Conservation (phyloP, 164 flowering plant genomes). For the Hamamelis virginiana region DNA sequence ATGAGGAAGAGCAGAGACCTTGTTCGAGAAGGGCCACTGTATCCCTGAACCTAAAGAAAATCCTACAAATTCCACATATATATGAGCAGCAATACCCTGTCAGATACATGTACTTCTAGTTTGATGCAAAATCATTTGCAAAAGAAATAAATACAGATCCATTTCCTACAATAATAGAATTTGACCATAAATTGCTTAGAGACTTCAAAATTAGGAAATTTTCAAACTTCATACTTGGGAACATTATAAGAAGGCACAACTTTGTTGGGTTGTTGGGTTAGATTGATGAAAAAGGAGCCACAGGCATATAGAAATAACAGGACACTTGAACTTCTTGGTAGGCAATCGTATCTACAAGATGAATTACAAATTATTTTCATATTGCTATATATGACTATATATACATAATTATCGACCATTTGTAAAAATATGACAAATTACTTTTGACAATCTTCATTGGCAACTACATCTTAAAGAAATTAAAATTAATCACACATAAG, state of each 20-base stretch:
- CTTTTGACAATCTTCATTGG: not conserved
- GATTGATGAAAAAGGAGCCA: too few species aligned
- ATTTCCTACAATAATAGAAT: too few species aligned
- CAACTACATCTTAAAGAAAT: not conserved
- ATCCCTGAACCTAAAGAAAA: slow-evolving; percentile 31
- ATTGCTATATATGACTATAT: too few species aligned
- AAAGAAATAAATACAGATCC: too few species aligned
- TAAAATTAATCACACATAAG: not conserved
- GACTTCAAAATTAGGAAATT: not conserved
- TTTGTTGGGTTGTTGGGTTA: too few species aligned
- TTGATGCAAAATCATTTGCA: not conserved
- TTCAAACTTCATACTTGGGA: not conserved
- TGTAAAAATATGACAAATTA: not conserved
- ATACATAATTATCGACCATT: not conserved
- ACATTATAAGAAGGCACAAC: too few species aligned
- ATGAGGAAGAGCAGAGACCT: slow-evolving; percentile 49
- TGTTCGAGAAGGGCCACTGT: slow-evolving; percentile 55
- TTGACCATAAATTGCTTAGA: not conserved
- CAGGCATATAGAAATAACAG: too few species aligned
- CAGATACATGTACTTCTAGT: too few species aligned
- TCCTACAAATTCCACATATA: slow-evolving; percentile 24
- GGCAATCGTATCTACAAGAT: not conserved
- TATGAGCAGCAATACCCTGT: too few species aligned
- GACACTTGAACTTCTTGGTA: not conserved
- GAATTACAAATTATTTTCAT: not conserved